Conservation (phyloP, 2,329 filamentous ascomycete species). For the Paracamarosporium sp. region DNA sequence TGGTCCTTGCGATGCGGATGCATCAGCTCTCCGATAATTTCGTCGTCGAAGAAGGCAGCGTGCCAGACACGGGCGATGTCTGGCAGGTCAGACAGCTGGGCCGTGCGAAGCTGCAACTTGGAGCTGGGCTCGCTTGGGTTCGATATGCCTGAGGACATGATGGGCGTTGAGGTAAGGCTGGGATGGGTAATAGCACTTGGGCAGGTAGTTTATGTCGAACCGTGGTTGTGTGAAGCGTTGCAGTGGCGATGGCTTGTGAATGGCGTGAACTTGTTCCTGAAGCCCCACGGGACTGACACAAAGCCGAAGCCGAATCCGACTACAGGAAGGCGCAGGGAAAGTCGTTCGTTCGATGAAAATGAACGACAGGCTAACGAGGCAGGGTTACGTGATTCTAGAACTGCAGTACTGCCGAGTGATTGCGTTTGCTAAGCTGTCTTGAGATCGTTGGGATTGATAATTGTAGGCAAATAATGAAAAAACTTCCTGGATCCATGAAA, state of each 20-base stretch:
- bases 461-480: not conserved
- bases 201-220: conserved; percentile 1
- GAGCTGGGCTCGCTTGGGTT: not conserved
- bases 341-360: not conserved
- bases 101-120: conserved; percentile 16
- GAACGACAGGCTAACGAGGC: not conserved
- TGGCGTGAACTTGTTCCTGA: not conserved
- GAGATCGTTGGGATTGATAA: not conserved
- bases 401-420: not conserved
- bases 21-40: conserved; percentile 40
- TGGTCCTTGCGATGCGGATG: conserved; percentile 36
- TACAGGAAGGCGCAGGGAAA: not conserved
- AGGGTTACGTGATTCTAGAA: not conserved
- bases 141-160: not conserved
- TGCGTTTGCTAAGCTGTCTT: not conserved
- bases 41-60: conserved; percentile 39
- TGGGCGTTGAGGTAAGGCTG: not conserved
- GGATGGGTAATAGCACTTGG: not conserved
- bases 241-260: not conserved
- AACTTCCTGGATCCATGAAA: not conserved
- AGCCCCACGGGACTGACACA: not conserved
- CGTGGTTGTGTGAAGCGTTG: not conserved
- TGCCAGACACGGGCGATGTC: conserved; percentile 32
- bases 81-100: conserved; percentile 22
- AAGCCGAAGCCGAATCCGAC: not conserved